These are phyloP conservation scores for Termitomyces sp. DNA, from an alignment of 768 basidiomycete species.

Conservation along the genomic window DNA sequence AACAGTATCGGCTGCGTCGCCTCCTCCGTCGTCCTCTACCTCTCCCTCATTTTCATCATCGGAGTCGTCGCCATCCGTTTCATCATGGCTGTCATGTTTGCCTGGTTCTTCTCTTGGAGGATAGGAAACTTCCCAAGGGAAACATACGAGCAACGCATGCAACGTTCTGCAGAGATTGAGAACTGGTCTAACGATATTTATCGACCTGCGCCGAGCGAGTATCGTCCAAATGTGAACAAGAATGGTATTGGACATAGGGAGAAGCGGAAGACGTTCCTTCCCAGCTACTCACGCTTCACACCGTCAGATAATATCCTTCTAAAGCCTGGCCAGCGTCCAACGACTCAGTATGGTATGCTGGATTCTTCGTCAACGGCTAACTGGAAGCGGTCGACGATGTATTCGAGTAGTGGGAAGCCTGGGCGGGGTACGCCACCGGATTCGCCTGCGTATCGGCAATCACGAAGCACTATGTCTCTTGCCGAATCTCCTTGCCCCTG, in stretches of 20 bases:
- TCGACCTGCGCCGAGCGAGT: constrained; percentile 84
- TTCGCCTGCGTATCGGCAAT: constrained; percentile 65
- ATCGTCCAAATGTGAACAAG: constrained; percentile 86
- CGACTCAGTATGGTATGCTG: constrained; percentile 63
- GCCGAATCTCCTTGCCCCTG: constrained; percentile 82
- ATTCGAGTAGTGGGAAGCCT: constrained; percentile 39
- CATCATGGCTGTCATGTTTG: constrained; percentile 93
- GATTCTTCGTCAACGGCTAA: constrained; percentile 47
- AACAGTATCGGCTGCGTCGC: constrained; percentile 95
- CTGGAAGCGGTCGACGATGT: constrained; percentile 59
- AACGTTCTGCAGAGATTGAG: constrained; percentile 87
- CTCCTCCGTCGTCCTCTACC: constrained; percentile 89
- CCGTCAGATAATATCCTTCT: constrained; percentile 57
- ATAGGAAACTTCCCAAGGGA: constrained; percentile 92
- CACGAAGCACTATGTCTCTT: constrained; percentile 81
- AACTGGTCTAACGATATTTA: constrained; percentile 97
- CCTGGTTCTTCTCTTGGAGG: constrained; percentile 98
- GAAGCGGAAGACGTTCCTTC: constrained; percentile 58
- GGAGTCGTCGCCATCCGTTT: constrained; percentile 96
- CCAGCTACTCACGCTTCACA: constrained; percentile 72
- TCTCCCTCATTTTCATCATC: constrained; percentile 95
- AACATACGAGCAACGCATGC: constrained; percentile 89
- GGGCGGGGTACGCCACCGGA: constrained; percentile 69
- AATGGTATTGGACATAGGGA: constrained; percentile 57
- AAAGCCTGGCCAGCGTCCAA: constrained; percentile 49